Percentiles rank a stretch among this genome's conserved stretches.
Conservation (phyloP, 2,329 filamentous ascomycete species). For the Trichoderma gracile region DNA sequence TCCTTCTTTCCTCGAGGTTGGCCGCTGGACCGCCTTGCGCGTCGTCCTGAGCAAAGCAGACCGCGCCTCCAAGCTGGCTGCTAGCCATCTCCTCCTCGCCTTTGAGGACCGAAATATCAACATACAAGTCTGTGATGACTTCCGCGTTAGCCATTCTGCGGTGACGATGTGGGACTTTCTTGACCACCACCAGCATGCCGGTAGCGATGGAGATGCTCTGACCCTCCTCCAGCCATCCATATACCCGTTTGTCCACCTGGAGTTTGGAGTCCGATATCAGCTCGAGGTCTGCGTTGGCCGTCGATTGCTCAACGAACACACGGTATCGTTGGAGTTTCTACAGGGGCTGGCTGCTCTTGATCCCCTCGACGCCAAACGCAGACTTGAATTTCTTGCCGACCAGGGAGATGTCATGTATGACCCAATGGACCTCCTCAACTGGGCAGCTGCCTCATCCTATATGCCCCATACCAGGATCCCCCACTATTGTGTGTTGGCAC, state of each 20-base stretch:
- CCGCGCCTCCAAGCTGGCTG: conserved; percentile 35
- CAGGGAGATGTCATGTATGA: conserved; percentile 62
- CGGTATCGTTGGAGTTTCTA: conserved; percentile 68
- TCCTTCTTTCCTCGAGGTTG: conserved; percentile 43
- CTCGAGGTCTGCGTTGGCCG: conserved; percentile 91
- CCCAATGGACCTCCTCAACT: conserved; percentile 70
- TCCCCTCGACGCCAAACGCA: conserved; percentile 56
- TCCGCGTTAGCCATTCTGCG: conserved; percentile 40
- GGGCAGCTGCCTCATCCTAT: conserved; percentile 51
- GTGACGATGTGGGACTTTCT: conserved; percentile 38
- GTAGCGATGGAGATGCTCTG: conserved; percentile 31
- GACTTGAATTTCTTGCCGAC: conserved; percentile 75
- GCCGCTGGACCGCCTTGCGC: conserved; percentile 58
- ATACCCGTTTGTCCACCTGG: conserved; percentile 43
- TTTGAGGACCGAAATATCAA: conserved; percentile 73
- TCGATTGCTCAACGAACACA: conserved; percentile 73
- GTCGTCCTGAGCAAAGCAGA: conserved; percentile 42
- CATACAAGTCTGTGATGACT: conserved; percentile 44
- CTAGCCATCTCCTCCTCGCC: conserved; percentile 50
- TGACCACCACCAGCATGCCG: conserved; percentile 33
- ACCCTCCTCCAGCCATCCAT: conserved; percentile 34
- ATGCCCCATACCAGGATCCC: conserved; percentile 58
- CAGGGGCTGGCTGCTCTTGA: conserved; percentile 53
- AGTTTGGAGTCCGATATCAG: conserved; percentile 80
- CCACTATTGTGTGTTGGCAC: conserved; percentile 70